Conservation (phyloP, 306 rosid genomes). For the Pyrus betulifolia region DNA sequence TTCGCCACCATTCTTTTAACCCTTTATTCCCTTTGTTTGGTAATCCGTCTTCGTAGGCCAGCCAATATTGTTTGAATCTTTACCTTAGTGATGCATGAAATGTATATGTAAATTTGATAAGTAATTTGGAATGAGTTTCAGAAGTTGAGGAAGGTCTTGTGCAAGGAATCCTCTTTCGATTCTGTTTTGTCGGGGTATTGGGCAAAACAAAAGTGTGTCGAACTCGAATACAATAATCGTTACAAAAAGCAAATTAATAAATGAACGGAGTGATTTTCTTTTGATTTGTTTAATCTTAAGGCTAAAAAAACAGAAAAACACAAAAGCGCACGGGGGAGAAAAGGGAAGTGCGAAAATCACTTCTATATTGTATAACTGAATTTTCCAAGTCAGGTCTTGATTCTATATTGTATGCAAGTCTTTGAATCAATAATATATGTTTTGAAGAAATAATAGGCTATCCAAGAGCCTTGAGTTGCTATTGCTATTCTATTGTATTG, state of each 20-base stretch:
- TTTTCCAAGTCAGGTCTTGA: background rate
- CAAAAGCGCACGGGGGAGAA: too few relatives aligned
- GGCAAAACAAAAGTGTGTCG: too few relatives aligned
- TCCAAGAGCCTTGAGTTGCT: background rate
- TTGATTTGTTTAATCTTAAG: too few relatives aligned
- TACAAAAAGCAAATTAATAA: background rate
- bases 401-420: background rate
- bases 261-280: too few relatives aligned
- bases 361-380: background rate
- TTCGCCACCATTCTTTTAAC: slow-evolving; percentile 13
- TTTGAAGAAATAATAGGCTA: background rate
- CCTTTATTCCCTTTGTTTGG: slow-evolving; percentile 18
- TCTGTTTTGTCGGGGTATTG: too few relatives aligned
- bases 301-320: too few relatives aligned
- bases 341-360: too few relatives aligned
- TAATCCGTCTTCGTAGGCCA: slow-evolving; percentile 31
- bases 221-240: too few relatives aligned
- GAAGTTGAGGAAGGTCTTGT: slow-evolving; percentile 15
- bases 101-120: slow-evolving; percentile 31
- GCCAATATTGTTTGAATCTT: slow-evolving; percentile 42
- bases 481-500: background rate
- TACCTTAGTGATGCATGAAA: slow-evolving; percentile 30
- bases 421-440: background rate
- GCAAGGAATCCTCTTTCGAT: background rate
- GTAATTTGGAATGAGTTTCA: slow-evolving; percentile 26